A percentile compares a stretch with the other conserved stretches of the same genome.
phyloP scores from a whole-genome alignment of 805 yeast genomes.

The Yarrowia hollandica region DNA sequence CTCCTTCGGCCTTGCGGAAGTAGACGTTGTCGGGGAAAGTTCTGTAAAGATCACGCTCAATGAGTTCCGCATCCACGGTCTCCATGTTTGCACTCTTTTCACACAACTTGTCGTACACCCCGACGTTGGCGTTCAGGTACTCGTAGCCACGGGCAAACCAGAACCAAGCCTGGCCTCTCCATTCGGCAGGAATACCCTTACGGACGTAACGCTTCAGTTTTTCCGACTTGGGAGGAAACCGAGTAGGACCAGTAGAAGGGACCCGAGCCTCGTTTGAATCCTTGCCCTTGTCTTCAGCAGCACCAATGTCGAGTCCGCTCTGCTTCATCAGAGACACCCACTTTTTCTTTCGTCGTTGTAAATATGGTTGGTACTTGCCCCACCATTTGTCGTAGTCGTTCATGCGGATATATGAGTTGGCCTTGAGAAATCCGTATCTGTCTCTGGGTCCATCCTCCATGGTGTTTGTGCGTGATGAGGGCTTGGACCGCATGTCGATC shows the following conservation, averaged over 20 bases:
- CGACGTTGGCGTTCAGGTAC: conserved; percentile 63
- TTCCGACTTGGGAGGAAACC: conserved; percentile 77
- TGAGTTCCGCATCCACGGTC: conserved; percentile 84
- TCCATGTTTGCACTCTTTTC: conserved; percentile 53
- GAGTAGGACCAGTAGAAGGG: conserved; percentile 46
- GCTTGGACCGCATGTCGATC: conserved; percentile 25
- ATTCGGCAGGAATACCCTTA: conserved; percentile 93
- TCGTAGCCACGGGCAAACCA: conserved; percentile 86
- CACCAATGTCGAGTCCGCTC: conserved; percentile 56
- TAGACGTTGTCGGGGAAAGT: conserved; percentile 92
- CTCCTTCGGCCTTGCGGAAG: conserved; percentile 52
- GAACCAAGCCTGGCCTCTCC: conserved; percentile 98
- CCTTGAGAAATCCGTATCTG: conserved; percentile 84
- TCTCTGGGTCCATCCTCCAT: conserved; percentile 47
- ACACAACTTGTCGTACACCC: conserved; percentile 71
- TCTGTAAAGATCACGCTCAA: conserved; percentile 88
- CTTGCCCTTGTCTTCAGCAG: conserved; percentile 41
- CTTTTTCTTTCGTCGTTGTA: conserved; percentile 65
- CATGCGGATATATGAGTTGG: conserved; percentile 52
- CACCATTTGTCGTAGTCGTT: conserved; percentile 76
- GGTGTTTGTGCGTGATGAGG: conserved; percentile 16
- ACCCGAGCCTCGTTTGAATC: conserved; percentile 10
- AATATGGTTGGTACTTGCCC: conserved; percentile 60
- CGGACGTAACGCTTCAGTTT: conserved; percentile 73
- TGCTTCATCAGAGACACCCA: conserved; percentile 71